A percentile compares a stretch with the other conserved stretches of the same genome.
phyloP scores from a whole-genome alignment of 1,139 yeast genomes.

The Arxiozyma heterogenica region DNA sequence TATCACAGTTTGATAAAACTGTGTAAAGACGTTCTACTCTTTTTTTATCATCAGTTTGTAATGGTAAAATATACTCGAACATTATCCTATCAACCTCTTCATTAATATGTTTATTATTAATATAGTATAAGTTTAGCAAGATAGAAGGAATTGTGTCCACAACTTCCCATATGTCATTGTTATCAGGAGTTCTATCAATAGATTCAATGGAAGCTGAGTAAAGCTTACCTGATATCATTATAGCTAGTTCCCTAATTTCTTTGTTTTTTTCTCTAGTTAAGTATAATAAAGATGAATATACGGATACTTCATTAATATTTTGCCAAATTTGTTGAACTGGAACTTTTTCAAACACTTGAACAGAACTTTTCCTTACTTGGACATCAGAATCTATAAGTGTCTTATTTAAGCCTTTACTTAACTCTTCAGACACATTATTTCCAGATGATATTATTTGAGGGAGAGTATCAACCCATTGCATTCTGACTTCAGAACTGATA shows the following conservation, averaged over 20 bases:
- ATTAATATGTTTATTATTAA: slow-evolving; percentile 62
- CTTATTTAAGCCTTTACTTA: slow-evolving; percentile 53
- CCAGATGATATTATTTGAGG: slow-evolving; percentile 39
- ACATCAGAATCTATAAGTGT: slow-evolving; percentile 72
- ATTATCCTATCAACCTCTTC: slow-evolving; percentile 56
- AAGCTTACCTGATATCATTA: slow-evolving; percentile 46
- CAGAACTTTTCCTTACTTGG: slow-evolving; percentile 57
- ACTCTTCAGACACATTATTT: slow-evolving; percentile 42
- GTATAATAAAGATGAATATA: slow-evolving; percentile 49
- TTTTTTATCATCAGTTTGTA: slow-evolving; percentile 36
- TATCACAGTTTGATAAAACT: slow-evolving; percentile 43
- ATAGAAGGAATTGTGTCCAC: slow-evolving; percentile 57
- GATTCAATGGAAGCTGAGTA: slow-evolving; percentile 33
- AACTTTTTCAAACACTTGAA: slow-evolving; percentile 39
- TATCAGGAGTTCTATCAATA: slow-evolving; percentile 16
- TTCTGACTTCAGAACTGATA: slow-evolving; percentile 52
- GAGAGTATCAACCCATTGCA: slow-evolving; percentile 59
- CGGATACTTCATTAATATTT: slow-evolving; percentile 38
- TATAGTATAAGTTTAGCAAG: slow-evolving; percentile 59
- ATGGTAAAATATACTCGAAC: slow-evolving; percentile 54
- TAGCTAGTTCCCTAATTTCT: slow-evolving; percentile 56
- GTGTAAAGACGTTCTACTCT: slow-evolving; percentile 49
- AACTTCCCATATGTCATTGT: slow-evolving; percentile 34
- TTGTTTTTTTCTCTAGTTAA: slow-evolving; percentile 61
- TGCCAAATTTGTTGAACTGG: slow-evolving; percentile 37